These are phyloP conservation scores for Exobasidium cylindrosporum DNA, from an alignment of 1,284 basidiomycete species.

Conservation along the genomic window DNA sequence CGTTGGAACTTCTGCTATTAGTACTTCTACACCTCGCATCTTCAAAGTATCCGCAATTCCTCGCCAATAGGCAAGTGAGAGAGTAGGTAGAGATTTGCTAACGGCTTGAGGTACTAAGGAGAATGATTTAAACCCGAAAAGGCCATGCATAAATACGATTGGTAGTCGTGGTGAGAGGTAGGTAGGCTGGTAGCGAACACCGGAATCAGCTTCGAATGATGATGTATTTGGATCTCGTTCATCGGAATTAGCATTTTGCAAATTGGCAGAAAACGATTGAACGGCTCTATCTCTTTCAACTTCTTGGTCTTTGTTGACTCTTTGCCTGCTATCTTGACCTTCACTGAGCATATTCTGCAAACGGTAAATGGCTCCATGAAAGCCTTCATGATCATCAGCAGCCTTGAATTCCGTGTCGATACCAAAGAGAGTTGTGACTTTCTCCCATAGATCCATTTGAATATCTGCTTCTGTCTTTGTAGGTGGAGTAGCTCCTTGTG, in stretches of 20 bases:
- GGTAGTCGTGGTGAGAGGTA: conserved; percentile 18
- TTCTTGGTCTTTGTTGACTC: not conserved
- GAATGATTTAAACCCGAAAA: conserved; percentile 48
- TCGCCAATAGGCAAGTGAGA: conserved; percentile 89
- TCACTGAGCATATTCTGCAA: not conserved
- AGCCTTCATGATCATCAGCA: not conserved
- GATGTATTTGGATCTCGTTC: not conserved
- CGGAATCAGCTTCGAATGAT: not conserved
- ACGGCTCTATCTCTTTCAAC: not conserved
- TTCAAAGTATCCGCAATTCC: conserved; percentile 88
- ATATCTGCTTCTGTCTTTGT: not conserved
- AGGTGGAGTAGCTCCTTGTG: not conserved
- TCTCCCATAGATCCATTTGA: not conserved
- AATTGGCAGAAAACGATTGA: not conserved
- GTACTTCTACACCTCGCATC: conserved; percentile 79
- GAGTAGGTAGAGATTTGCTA: conserved; percentile 65
- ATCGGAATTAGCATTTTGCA: not conserved
- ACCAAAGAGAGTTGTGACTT: not conserved
- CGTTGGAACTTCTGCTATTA: conserved; percentile 87
- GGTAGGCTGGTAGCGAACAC: conserved; percentile 16
- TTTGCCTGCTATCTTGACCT: not conserved
- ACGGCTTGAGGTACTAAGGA: conserved; percentile 22
- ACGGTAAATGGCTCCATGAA: not conserved
- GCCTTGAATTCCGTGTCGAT: not conserved
- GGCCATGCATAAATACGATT: conserved; percentile 22